phyloP scores from a whole-genome alignment of 2,329 filamentous ascomycete species.

The Paecilomyces sp. region DNA sequence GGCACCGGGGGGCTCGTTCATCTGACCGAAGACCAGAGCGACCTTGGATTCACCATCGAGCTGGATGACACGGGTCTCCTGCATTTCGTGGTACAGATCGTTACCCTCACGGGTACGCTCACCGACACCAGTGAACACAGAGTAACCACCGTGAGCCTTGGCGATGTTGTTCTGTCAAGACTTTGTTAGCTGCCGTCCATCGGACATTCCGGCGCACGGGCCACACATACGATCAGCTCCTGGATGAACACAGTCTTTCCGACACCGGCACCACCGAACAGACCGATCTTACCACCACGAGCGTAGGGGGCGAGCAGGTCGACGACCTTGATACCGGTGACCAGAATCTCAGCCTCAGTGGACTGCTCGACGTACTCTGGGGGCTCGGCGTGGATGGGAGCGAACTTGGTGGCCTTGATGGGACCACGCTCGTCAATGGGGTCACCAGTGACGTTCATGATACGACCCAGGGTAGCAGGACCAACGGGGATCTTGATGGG shows the following conservation, averaged over 20 bases:
- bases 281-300: slow-evolving; percentile 99
- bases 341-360: slow-evolving; percentile 89
- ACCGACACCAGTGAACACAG: slow-evolving; percentile 99
- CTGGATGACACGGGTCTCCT: slow-evolving; percentile 99
- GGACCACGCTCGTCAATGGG: slow-evolving; percentile 99
- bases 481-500: slow-evolving; percentile 98
- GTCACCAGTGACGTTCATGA: slow-evolving; percentile 99
- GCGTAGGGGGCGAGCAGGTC: slow-evolving; percentile 97
- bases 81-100: slow-evolving; percentile 99
- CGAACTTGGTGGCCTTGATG: slow-evolving; percentile 83
- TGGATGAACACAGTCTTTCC: slow-evolving; percentile 99
- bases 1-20: slow-evolving; percentile 99
- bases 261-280: slow-evolving; percentile 99
- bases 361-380: slow-evolving; percentile 93
- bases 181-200: neutral
- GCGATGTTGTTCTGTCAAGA: slow-evolving; percentile 86
- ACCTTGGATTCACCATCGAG: slow-evolving; percentile 99
- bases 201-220: neutral
- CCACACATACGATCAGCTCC: slow-evolving; percentile 75
- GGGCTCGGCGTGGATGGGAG: slow-evolving; percentile 90
- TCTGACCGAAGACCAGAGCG: slow-evolving; percentile 98
- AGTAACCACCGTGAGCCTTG: slow-evolving; percentile 99
- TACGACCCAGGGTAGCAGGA: slow-evolving; percentile 87
- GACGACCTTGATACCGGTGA: slow-evolving; percentile 99
- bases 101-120: slow-evolving; percentile 99